These are phyloP conservation scores for Cystobasidium sp. DNA, from an alignment of 1,284 basidiomycete genomes.

Conservation along the genomic window DNA sequence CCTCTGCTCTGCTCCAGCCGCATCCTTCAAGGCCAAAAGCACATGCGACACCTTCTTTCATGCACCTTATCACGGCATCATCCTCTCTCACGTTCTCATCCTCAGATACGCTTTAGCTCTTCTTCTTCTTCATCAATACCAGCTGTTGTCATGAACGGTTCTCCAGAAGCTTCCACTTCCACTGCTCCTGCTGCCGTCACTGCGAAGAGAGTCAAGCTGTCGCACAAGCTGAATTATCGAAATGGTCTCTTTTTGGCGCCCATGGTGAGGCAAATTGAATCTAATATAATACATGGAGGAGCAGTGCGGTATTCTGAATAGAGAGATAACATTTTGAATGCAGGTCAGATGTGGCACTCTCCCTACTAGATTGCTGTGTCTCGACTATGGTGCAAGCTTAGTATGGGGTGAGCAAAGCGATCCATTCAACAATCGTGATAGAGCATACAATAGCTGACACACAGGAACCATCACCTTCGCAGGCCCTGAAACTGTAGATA, in stretches of 20 bases:
- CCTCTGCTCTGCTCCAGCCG: too few relatives aligned
- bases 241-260: conserved; percentile 68
- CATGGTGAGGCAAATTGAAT: conserved; percentile 68
- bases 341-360: conserved; percentile 56
- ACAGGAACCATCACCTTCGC: too few relatives aligned
- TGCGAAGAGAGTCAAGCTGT: conserved; percentile 45
- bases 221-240: conserved; percentile 46
- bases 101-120: too few relatives aligned
- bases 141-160: neutral
- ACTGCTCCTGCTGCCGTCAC: neutral
- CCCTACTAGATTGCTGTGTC: conserved; percentile 78
- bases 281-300: too few relatives aligned
- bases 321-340: neutral
- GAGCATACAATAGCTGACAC: neutral
- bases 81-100: too few relatives aligned
- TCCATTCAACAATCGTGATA: neutral
- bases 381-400: conserved; percentile 90
- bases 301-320: neutral
- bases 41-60: too few relatives aligned
- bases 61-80: too few relatives aligned
- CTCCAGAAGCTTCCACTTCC: conserved; percentile 9
- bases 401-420: conserved; percentile 72
- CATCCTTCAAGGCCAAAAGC: too few relatives aligned
- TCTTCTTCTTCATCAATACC: too few relatives aligned
- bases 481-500: conserved; percentile 88